These are phyloP conservation scores for Sutorius australiensis DNA, from an alignment of 768 basidiomycete genomes.

Conservation along the genomic window DNA sequence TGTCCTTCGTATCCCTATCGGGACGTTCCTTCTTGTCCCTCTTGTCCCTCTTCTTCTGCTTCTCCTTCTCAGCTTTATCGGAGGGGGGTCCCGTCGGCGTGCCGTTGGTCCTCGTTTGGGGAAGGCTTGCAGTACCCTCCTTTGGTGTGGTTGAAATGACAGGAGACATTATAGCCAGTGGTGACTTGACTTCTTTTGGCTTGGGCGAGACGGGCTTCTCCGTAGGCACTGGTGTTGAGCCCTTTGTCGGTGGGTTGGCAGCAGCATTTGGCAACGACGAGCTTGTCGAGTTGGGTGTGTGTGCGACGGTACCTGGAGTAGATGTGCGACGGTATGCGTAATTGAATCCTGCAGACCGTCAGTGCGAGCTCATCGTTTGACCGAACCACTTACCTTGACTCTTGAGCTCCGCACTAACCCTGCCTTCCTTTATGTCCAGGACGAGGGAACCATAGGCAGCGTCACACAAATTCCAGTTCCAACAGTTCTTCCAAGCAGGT, in stretches of 20 bases:
- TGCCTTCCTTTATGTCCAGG: constrained; percentile 86
- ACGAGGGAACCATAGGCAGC: constrained; percentile 89
- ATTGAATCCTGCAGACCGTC: constrained; percentile 71
- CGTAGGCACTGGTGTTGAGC: constrained; percentile 32
- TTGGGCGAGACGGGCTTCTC: constrained; percentile 35
- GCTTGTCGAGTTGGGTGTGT: constrained; percentile 57
- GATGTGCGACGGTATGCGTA: constrained; percentile 86
- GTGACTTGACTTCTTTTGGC: constrained; percentile 33
- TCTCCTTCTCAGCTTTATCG: constrained; percentile 56
- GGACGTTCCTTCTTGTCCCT: constrained; percentile 57
- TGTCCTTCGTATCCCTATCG: constrained; percentile 40
- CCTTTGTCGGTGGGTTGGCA: constrained; percentile 32
- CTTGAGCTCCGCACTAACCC: constrained; percentile 88
- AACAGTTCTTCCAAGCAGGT: constrained; percentile 96
- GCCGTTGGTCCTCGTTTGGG: constrained; percentile 32
- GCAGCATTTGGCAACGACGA: constrained; percentile 45
- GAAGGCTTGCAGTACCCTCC: constrained; percentile 35
- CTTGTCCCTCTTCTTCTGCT: constrained; percentile 56
- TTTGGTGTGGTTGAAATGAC: constrained; percentile 29
- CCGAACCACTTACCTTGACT: constrained; percentile 67
- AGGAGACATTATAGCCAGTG: constrained; percentile 35
- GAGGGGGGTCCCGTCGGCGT: constrained; percentile 28
- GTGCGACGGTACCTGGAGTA: constrained; percentile 45
- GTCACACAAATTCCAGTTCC: constrained; percentile 99
- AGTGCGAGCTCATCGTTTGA: constrained; percentile 1